These are phyloP conservation scores for Pichia sp. DNA, from an alignment of 1,139 yeast genomes.

Conservation along the genomic window DNA sequence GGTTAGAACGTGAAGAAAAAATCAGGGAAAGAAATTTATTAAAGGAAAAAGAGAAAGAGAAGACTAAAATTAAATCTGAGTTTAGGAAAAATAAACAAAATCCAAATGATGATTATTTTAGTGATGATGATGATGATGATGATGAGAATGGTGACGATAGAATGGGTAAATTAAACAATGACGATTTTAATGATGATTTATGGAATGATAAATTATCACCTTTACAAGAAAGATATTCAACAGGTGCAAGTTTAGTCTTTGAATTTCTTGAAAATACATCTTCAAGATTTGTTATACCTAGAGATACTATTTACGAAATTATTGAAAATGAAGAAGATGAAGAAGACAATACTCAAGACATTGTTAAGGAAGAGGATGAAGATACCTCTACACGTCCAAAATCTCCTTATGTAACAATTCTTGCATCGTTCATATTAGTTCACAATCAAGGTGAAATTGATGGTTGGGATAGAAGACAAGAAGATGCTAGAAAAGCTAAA, in stretches of 20 bases:
- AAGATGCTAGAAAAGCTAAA: conserved; percentile 19
- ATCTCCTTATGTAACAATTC: conserved; percentile 37
- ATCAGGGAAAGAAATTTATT: conserved; percentile 2
- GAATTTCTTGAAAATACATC: conserved; percentile 80
- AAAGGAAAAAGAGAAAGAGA: conserved; percentile 12
- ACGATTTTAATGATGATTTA: conserved; percentile 22
- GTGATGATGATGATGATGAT: conserved; percentile 4
- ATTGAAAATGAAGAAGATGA: conserved; percentile 30
- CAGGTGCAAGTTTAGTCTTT: conserved; percentile 69
- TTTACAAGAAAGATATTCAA: conserved; percentile 64
- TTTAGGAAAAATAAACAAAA: conserved; percentile 12
- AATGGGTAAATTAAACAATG: conserved; percentile 14
- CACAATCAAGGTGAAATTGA: conserved; percentile 49
- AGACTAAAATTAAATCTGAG: conserved; percentile 11
- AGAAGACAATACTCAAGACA: conserved; percentile 11
- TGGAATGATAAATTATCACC: conserved; percentile 58
- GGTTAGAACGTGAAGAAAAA: conserved; percentile 14
- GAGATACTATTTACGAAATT: conserved; percentile 68
- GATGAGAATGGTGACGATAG: conserved; percentile 14
- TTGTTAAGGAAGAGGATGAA: conserved; percentile 4
- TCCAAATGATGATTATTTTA: conserved; percentile 10
- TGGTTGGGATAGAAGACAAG: conserved; percentile 37
- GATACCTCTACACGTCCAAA: conserved; percentile 3
- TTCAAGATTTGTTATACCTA: conserved; percentile 69
- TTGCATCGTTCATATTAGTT: conserved; percentile 60